Base-by-base conservation (phyloP, 345 rosid genomes). In the Lepidium aucheri region DNA sequence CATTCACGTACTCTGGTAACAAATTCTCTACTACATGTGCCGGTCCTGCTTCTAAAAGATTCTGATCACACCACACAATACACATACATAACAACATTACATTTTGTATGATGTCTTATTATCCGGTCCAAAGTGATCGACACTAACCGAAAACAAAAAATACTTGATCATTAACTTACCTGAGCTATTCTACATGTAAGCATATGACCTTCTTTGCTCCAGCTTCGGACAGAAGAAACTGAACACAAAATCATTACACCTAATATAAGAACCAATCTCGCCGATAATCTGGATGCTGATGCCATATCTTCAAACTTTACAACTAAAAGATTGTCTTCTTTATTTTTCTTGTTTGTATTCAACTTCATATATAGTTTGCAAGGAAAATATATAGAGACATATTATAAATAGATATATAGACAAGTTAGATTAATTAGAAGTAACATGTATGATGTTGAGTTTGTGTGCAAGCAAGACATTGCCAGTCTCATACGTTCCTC, bases 181-280 rank as follows among this genome's bases (percentile, higher is more conserved):
- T 87, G 94, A 3, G 98, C 97, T 34, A 93, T 86, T 70, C 86
- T 81, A 64, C 97, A 93, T 30, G 96, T 87, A 75, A 88, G 81
- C 18, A 82, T 34, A 69, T 93, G 98, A 62, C 97, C 98, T 77
- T 93, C 98, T 76, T 87, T 93, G 76, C 98, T 86, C 98, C 98
- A 93, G 14, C 90, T 76, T 6, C 40, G 68, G 38, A 83, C 80
- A 32, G 70, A 77, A 10, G 85, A 76, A 55, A 74, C 55, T 7
- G 77, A 67, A 60, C 70, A 53, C 45, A 55, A 69, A 69, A 76
- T 74, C 73, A 84, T 34, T 15, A 56, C 43, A 39, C 73, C 39
- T 20, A 76, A 63, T 54, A 72, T 33, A 54, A 79, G 46, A 66
- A 78, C 63, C 56, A 55, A 63, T 44, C 44, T 63, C 2, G 60